A percentile compares a stretch with the other conserved stretches of the same genome.
These are phyloP conservation scores for Mollisia scopiformis DNA, from an alignment of 2,329 filamentous ascomycete species.

Conservation along the genomic window DNA sequence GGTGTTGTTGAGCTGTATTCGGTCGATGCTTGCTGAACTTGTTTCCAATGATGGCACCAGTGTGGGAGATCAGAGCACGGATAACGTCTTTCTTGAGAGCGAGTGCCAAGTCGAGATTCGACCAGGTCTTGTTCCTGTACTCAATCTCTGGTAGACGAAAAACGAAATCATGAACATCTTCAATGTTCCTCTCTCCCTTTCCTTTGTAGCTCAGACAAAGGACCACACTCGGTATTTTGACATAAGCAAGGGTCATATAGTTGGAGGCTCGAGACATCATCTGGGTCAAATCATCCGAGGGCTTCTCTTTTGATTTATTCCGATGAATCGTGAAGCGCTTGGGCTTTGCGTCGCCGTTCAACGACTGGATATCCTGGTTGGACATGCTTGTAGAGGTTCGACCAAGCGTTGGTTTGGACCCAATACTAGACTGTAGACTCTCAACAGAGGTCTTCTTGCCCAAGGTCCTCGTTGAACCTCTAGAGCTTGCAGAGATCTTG, in stretches of 20 bases:
- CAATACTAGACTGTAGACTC: constrained; percentile 31
- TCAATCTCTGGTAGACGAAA: constrained; percentile 94
- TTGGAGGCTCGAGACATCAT: constrained; percentile 96
- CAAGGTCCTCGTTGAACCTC: constrained; percentile 25
- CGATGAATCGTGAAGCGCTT: constrained; percentile 57
- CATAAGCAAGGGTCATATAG: constrained; percentile 96
- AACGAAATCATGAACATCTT: constrained; percentile 97
- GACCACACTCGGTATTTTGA: constrained; percentile 93
- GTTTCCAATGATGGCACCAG: constrained; percentile 95
- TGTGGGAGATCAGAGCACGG: constrained; percentile 90
- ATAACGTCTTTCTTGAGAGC: constrained; percentile 94
- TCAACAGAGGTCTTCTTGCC: constrained; percentile 36
- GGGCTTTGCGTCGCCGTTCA: constrained; percentile 35
- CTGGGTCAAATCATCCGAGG: constrained; percentile 87
- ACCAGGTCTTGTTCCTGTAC: constrained; percentile 99
- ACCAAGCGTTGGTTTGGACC: constrained; percentile 29
- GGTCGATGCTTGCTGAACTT: constrained; percentile 92
- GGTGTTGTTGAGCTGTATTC: constrained; percentile 75
- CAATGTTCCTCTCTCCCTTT: constrained; percentile 90
- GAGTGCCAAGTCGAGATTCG: constrained; percentile 90
- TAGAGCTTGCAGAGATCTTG: constrained; percentile 29
- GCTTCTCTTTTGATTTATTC: constrained; percentile 55
- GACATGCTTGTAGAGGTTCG: constrained; percentile 30
- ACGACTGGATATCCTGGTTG: constrained; percentile 26
- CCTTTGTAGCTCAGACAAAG: constrained; percentile 97